These are phyloP conservation scores for Coelomomyces lativittatus DNA, from an alignment of 371 early-diverging fungal species.

Conservation along the genomic window DNA sequence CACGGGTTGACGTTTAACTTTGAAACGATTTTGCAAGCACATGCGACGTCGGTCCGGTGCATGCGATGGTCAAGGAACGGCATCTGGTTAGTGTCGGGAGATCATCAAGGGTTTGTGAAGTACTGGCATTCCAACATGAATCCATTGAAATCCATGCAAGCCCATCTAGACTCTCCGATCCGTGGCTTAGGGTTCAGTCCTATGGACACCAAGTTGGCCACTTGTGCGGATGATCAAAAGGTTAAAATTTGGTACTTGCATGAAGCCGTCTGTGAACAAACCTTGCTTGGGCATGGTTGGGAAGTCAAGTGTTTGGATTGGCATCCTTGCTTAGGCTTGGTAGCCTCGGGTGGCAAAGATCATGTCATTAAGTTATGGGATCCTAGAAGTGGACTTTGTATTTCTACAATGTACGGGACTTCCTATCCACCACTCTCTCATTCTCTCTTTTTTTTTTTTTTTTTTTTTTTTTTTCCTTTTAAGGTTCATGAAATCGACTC, in stretches of 20 bases:
- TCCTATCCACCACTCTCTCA: neutral
- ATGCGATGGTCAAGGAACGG: constrained; percentile 97
- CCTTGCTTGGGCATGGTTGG: constrained; percentile 89
- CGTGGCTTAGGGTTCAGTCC: constrained; percentile 80
- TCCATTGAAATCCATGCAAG: constrained; percentile 81
- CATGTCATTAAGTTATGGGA: constrained; percentile 98
- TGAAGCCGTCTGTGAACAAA: constrained; percentile 65
- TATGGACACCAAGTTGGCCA: constrained; percentile 86
- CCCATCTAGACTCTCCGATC: constrained; percentile 84
- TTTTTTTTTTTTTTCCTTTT: neutral
- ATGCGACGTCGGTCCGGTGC: constrained; percentile 80
- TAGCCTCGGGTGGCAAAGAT: constrained; percentile 98
- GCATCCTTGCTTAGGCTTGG: constrained; percentile 87
- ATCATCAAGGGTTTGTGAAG: constrained; percentile 89
- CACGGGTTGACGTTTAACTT: constrained; percentile 98
- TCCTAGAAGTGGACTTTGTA: constrained; percentile 71
- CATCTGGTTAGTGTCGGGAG: constrained; percentile 91
- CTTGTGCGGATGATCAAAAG: constrained; percentile 90
- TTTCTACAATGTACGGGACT: constrained; percentile 82
- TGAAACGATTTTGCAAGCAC: constrained; percentile 97
- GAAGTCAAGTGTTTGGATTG: constrained; percentile 97
- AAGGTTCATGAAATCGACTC: neutral
- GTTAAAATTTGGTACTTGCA: constrained; percentile 96
- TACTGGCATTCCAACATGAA: constrained; percentile 99
- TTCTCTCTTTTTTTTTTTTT: neutral